phyloP scores from a whole-genome alignment of 2,329 filamentous ascomycete species.

The Apiospora arundinis region DNA sequence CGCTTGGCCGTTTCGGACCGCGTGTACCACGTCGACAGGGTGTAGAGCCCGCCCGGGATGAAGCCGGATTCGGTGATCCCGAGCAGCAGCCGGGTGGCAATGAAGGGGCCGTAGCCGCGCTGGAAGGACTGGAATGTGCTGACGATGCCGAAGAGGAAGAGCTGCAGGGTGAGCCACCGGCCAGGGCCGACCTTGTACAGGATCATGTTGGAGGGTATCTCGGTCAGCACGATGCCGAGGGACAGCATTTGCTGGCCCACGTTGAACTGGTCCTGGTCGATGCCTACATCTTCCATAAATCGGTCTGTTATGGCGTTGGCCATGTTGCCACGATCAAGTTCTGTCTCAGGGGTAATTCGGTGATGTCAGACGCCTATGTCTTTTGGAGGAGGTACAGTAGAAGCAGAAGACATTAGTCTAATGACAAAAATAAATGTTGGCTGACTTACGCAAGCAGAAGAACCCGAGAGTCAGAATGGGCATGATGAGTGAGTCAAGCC shows the following conservation, averaged over 20 bases:
- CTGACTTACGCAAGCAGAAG: slow-evolving; percentile 26
- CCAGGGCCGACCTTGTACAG: slow-evolving; percentile 47
- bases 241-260: slow-evolving; percentile 56
- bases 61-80: slow-evolving; percentile 56
- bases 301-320: slow-evolving; percentile 55
- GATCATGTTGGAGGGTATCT: slow-evolving; percentile 58
- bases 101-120: slow-evolving; percentile 47
- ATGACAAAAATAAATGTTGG: slow-evolving; percentile 18
- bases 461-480: slow-evolving; percentile 23
- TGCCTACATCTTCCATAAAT: slow-evolving; percentile 56
- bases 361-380: neutral
- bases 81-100: slow-evolving; percentile 48
- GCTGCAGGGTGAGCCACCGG: slow-evolving; percentile 56
- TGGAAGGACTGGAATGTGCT: slow-evolving; percentile 52
- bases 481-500: slow-evolving; percentile 23
- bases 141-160: slow-evolving; percentile 54
- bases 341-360: slow-evolving; percentile 36
- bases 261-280: slow-evolving; percentile 59
- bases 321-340: slow-evolving; percentile 33
- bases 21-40: slow-evolving; percentile 55
- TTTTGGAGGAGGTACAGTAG: neutral
- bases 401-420: neutral
- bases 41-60: slow-evolving; percentile 56
- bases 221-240: slow-evolving; percentile 56
- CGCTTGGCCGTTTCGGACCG: slow-evolving; percentile 50